Evolutionary conservation across 768 basidiomycete species (phyloP).

Genomic region (Trametes punicea): DNA sequence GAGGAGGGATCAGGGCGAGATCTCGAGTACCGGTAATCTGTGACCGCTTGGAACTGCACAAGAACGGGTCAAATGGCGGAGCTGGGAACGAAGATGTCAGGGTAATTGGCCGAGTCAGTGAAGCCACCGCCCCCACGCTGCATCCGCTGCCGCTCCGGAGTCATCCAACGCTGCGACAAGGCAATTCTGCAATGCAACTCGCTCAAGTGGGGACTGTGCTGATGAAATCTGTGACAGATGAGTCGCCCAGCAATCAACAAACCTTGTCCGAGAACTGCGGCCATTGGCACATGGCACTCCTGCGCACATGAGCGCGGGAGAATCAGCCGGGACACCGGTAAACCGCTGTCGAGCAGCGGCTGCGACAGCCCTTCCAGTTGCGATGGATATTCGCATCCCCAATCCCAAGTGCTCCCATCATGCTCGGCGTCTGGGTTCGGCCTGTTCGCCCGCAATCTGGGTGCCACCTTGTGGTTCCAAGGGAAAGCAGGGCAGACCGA

Average conservation of each 20-base stretch:
- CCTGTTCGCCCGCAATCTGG: neutral
- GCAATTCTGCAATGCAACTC: slow-evolving; percentile 8
- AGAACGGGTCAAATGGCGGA: slow-evolving; percentile 2
- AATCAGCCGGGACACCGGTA: neutral
- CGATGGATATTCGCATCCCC: neutral
- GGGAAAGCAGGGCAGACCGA: neutral
- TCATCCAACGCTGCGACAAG: slow-evolving; percentile 3
- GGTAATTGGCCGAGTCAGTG: slow-evolving; percentile 17
- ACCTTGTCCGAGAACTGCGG: slow-evolving; percentile 18
- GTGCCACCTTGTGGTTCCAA: neutral
- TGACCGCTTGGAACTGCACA: slow-evolving; percentile 8
- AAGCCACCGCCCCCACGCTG: slow-evolving; percentile 8
- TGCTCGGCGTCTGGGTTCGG: neutral
- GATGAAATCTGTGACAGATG: slow-evolving; percentile 13
- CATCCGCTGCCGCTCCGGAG: slow-evolving; percentile 2
- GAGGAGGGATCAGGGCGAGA: slow-evolving; percentile 10
- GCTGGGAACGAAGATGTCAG: slow-evolving; percentile 8
- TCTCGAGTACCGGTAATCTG: slow-evolving; percentile 5
- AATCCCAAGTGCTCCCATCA: neutral
- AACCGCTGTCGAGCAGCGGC: slow-evolving; percentile 3
- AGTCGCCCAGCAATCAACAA: slow-evolving; percentile 14
- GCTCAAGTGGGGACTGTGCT: slow-evolving; percentile 9
- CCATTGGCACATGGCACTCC: neutral
- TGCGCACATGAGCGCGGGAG: slow-evolving; percentile 7
- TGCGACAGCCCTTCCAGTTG: neutral